Base-by-base conservation (phyloP, 164 flowering plant genomes). In the Aristolochia fimbriata region DNA sequence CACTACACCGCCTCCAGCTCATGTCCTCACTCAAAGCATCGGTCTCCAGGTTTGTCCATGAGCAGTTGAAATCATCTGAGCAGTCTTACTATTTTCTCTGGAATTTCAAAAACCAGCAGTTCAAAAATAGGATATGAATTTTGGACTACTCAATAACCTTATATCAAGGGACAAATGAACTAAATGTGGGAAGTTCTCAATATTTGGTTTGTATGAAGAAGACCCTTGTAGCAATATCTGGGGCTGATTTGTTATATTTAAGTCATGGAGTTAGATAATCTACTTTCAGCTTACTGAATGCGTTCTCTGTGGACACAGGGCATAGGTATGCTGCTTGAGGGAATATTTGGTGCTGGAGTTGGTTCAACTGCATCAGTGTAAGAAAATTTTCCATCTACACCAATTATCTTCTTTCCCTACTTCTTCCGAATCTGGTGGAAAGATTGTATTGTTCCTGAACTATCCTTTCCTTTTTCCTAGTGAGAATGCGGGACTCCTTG, bases 401-500 rank as follows among this genome's bases (percentile, higher is more conserved):
- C 24, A 30, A 5, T 33, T 55, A 24, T 17, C 16, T 57, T 51
- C 30, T 60, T 41, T 57, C n/a, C 9, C 43, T 24, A 31, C 14
- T 31, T 50, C 33, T 17, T 15, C 14, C n/a, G 16, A 49, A 49
- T 11, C 22, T 17, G 1, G 5, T 49, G 1, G 7, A 15, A 5
- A 49, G 14, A 49, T 49, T 6, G 22, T 49, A 6, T 20, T 49
- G 19, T 15, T 4, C 8, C 22, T 49, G 6, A 49, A 20, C 52
- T 5, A 49, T 17, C 52, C 22, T 17, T 4, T 56, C 11, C n/a
- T 21, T 47, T 62, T 37, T 59, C 78, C 71, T 82, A 93, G 99
- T 47, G 99, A 90, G 79, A 93, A 93, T 73, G 92, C 86, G 37
- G 99, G 99, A 55, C 96, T 93, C 53, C 89, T 93, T 65, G 99